Evolutionary conservation across 1,139 yeast species (phyloP).

Genomic region (Nakaseomyces sp.): DNA sequence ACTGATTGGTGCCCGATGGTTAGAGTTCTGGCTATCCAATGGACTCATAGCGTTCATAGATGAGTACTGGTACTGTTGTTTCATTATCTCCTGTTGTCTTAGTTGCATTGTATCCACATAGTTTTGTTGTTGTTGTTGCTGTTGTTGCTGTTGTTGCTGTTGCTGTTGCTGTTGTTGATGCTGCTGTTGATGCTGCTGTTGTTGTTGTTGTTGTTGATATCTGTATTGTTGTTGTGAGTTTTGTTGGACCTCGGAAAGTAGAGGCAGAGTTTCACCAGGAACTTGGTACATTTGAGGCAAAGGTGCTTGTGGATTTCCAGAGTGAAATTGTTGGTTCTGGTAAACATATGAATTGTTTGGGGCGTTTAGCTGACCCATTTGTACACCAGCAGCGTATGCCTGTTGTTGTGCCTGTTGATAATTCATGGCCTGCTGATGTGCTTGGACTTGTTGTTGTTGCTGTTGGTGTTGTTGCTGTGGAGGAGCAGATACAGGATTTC

Average conservation of each 20-base stretch:
- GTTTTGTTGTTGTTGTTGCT: neutral
- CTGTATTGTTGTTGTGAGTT: constrained; percentile 5
- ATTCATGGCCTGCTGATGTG: constrained; percentile 4
- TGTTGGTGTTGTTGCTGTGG: constrained; percentile 10
- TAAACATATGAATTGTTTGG: neutral
- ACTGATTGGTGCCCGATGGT: neutral
- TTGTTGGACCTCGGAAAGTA: neutral
- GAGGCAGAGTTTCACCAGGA: neutral
- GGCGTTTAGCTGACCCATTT: neutral
- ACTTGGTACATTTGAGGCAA: neutral
- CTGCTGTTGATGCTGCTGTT: constrained; percentile 21
- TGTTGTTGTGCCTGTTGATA: constrained; percentile 1
- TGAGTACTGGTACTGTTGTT: constrained; percentile 2
- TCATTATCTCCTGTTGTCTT: constrained; percentile 3
- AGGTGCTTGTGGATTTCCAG: neutral
- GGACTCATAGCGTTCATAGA: neutral
- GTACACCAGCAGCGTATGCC: neutral
- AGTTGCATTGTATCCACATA: constrained; percentile 3
- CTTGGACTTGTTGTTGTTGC: constrained; percentile 4
- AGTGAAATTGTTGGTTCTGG: neutral
- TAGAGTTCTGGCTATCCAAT: neutral
- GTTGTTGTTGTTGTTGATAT: constrained; percentile 6
- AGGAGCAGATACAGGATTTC: constrained; percentile 7
- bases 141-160: constrained; percentile 13
- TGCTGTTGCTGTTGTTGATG: constrained; percentile 16